Evolutionary conservation across 805 yeast genomes (phyloP).

Genomic region (Hermanozyma aechmeae): DNA sequence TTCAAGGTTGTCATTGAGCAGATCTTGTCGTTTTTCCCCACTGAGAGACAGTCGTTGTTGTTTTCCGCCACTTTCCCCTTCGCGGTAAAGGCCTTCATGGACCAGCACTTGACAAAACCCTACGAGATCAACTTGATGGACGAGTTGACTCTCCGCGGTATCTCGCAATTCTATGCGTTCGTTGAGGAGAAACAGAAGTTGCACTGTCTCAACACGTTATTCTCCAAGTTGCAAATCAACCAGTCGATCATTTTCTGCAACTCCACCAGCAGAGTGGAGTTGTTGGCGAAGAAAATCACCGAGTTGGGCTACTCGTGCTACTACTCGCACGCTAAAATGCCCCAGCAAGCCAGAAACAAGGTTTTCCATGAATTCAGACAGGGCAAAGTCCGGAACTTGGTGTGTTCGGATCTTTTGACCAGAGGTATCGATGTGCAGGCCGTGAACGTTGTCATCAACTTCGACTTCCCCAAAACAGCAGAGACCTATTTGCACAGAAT

Average conservation of each 20-base stretch:
- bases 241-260: constrained; percentile 97
- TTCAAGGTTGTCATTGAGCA: constrained; percentile 83
- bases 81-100: constrained; percentile 88
- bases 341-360: constrained; percentile 92
- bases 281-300: constrained; percentile 90
- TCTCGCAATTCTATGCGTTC: constrained; percentile 96
- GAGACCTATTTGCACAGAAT: constrained; percentile 97
- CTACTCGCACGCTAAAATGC: constrained; percentile 96
- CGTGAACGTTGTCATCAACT: constrained; percentile 94
- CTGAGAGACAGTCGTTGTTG: constrained; percentile 62
- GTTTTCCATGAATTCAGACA: constrained; percentile 98
- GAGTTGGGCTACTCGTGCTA: constrained; percentile 95
- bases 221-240: constrained; percentile 89
- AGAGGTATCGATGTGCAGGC: constrained; percentile 99
- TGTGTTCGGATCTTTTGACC: constrained; percentile 91
- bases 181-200: constrained; percentile 95
- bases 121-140: constrained; percentile 97
- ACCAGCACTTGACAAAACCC: constrained; percentile 79
- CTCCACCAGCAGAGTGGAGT: constrained; percentile 92
- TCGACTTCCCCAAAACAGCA: constrained; percentile 96
- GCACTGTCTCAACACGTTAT: constrained; percentile 90
- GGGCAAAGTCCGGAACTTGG: constrained; percentile 94
- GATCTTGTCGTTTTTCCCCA: constrained; percentile 72
- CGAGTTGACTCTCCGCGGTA: constrained; percentile 91
- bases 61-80: constrained; percentile 96